These are phyloP conservation scores for Colletotrichum sp. DNA, from an alignment of 2,329 filamentous ascomycete species.

Conservation along the genomic window DNA sequence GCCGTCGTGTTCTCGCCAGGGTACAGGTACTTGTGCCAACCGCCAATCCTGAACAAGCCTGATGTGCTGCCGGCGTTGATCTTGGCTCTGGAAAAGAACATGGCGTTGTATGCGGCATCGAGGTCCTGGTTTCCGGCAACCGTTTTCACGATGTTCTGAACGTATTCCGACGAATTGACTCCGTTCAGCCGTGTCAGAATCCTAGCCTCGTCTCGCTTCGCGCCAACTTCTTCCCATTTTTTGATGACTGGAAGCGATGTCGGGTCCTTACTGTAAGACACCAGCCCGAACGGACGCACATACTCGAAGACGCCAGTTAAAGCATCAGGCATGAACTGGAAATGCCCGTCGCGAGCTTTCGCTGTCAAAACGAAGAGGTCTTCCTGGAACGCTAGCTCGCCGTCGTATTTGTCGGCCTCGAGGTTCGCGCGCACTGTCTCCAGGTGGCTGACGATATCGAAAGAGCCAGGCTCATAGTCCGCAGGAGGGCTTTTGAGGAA, in stretches of 20 bases:
- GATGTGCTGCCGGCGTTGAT: conserved; percentile 11
- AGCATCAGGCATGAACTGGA: conserved; percentile 44
- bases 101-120: conserved; percentile 39
- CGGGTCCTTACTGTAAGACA: conserved; percentile 39
- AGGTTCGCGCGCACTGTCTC: conserved; percentile 35
- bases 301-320: conserved; percentile 40
- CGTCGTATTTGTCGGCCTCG: conserved; percentile 35
- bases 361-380: conserved; percentile 44
- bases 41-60: conserved; percentile 34
- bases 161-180: conserved; percentile 24
- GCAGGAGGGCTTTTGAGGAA: conserved; percentile 56
- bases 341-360: conserved; percentile 45
- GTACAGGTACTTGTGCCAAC: conserved; percentile 29
- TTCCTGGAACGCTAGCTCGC: conserved; percentile 45
- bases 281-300: conserved; percentile 41
- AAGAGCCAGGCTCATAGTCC: conserved; percentile 50
- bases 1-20: conserved; percentile 36
- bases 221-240: conserved; percentile 42
- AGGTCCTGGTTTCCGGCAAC: conserved; percentile 26
- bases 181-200: conserved; percentile 29
- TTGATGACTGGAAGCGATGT: conserved; percentile 49
- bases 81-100: conserved; percentile 36
- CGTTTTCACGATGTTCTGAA: conserved; percentile 21
- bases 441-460: conserved; percentile 41
- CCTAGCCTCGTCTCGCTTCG: conserved; percentile 25